Evolutionary conservation across 2,329 filamentous ascomycete species (phyloP).

Genomic region (Aspergillus piperis): DNA sequence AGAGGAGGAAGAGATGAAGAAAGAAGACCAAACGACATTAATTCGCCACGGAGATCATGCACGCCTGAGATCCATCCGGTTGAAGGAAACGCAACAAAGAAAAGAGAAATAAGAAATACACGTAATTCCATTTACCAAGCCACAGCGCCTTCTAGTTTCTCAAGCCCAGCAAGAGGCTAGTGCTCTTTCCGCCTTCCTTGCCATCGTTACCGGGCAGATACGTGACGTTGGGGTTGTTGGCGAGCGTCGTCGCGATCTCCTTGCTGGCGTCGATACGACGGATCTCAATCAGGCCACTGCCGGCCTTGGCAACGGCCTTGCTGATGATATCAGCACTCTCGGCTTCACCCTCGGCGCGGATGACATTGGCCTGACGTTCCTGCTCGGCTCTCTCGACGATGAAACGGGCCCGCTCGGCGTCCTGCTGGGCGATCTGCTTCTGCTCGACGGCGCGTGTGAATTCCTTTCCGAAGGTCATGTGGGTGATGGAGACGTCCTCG

Average conservation of each 20-base stretch:
- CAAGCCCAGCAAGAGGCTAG: constrained; percentile 68
- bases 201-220: constrained; percentile 77
- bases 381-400: constrained; percentile 99
- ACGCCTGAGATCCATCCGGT: constrained; percentile 28
- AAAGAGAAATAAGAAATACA: constrained; percentile 23
- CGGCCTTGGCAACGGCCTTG: constrained; percentile 88
- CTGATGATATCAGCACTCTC: constrained; percentile 95
- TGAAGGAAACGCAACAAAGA: constrained; percentile 5
- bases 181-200: constrained; percentile 61
- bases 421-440: constrained; percentile 99
- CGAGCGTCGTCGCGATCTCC: constrained; percentile 89
- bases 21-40: constrained; percentile 28
- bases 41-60: constrained; percentile 32
- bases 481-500: constrained; percentile 97
- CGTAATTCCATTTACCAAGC: constrained; percentile 12
- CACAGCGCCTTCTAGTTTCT: constrained; percentile 48
- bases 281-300: constrained; percentile 93
- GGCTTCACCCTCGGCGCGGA: constrained; percentile 95
- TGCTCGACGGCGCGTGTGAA: constrained; percentile 99
- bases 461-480: constrained; percentile 99
- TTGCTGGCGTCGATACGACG: constrained; percentile 94
- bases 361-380: constrained; percentile 97
- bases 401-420: constrained; percentile 94
- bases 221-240: constrained; percentile 90
- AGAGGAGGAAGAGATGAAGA: constrained; percentile 16